A percentile compares a stretch with the other conserved stretches of the same genome.
These are phyloP conservation scores for Pythium insidiosum DNA, from an alignment of 352 stramenopile species.

Conservation along the genomic window DNA sequence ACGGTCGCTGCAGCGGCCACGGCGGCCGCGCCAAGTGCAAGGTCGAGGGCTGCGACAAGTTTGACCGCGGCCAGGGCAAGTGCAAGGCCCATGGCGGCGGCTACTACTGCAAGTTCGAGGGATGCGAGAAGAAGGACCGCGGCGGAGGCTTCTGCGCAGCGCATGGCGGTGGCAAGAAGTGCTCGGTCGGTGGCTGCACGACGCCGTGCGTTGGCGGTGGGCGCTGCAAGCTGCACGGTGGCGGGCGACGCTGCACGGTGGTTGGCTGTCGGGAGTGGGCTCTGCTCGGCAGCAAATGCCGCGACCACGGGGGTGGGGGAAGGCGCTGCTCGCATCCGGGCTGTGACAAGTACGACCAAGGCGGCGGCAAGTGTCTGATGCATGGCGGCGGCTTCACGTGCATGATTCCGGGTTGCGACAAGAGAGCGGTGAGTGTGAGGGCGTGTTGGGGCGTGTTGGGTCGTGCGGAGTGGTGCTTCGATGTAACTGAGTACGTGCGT, in stretches of 20 bases:
- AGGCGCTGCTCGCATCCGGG: slow-evolving; percentile 54
- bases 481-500: too few relatives aligned
- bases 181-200: slow-evolving; percentile 54
- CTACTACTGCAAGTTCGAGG: slow-evolving; percentile 70
- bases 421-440: slow-evolving; percentile 86
- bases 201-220: slow-evolving; percentile 69
- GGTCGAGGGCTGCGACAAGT: slow-evolving; percentile 69
- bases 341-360: slow-evolving; percentile 77
- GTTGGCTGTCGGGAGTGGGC: slow-evolving; percentile 53
- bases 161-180: slow-evolving; percentile 80
- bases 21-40: slow-evolving; percentile 67
- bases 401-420: slow-evolving; percentile 53
- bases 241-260: slow-evolving; percentile 42
- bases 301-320: slow-evolving; percentile 61
- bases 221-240: slow-evolving; percentile 58
- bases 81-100: slow-evolving; percentile 79
- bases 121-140: slow-evolving; percentile 80
- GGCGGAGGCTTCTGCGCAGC: slow-evolving; percentile 68
- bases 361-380: slow-evolving; percentile 61
- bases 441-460: too few relatives aligned
- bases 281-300: slow-evolving; percentile 60
- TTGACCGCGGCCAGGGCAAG: slow-evolving; percentile 62
- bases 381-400: slow-evolving; percentile 71
- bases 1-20: slow-evolving; percentile 65
- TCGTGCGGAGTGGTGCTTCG: too few relatives aligned